phyloP scores from a whole-genome alignment of 108 stramenopile genomes.

The Skeletonema potamos region DNA sequence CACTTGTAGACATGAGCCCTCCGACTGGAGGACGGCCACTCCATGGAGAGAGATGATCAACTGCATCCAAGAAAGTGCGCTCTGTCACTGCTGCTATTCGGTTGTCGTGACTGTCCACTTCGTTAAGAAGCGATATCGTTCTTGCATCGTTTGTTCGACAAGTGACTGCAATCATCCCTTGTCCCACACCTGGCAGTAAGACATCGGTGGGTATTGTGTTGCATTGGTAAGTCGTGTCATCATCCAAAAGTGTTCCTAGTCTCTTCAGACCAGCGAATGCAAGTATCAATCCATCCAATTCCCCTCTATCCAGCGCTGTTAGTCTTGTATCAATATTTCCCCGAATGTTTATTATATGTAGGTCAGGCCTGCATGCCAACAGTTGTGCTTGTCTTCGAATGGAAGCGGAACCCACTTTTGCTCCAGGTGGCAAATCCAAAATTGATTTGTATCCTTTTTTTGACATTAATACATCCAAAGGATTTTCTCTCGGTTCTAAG shows the following conservation, averaged over 20 bases:
- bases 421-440: conserved; percentile 5
- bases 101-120: conserved; percentile 2
- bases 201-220: conserved; percentile 3
- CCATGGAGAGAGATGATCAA: conserved; percentile 13
- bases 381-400: conserved; percentile 30
- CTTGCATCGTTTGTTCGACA: conserved; percentile 7
- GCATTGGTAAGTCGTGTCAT: background rate
- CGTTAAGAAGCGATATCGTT: background rate
- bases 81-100: conserved; percentile 25
- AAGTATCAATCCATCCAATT: conserved; percentile 27
- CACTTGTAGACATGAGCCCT: background rate
- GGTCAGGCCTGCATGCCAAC: background rate
- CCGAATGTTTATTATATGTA: conserved; percentile 16
- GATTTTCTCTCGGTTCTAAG: conserved; percentile 6
- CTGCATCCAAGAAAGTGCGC: conserved; percentile 17
- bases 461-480: conserved; percentile 22
- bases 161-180: conserved; percentile 25
- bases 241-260: background rate
- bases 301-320: conserved; percentile 16
- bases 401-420: conserved; percentile 23
- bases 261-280: conserved; percentile 27
- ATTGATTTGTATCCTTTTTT: conserved; percentile 4
- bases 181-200: conserved; percentile 17
- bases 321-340: conserved; percentile 24
- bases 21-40: conserved; percentile 17